Percentiles rank a stretch among this genome's conserved stretches.
phyloP scores from a whole-genome alignment of 1,284 basidiomycete genomes.

The Ganoderma sinense region DNA sequence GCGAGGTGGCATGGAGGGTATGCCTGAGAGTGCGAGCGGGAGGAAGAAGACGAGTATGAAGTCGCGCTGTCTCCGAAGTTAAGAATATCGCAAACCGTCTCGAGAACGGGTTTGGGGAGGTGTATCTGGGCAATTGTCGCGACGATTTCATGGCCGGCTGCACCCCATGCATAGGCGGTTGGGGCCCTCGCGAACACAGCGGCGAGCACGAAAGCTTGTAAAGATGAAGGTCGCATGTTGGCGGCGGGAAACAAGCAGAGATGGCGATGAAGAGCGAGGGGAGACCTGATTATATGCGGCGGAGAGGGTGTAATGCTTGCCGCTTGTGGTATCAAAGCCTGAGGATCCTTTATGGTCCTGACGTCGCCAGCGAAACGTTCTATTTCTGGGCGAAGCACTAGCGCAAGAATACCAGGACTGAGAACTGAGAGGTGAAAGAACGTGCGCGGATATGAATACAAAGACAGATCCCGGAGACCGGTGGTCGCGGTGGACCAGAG shows the following conservation, averaged over 20 bases:
- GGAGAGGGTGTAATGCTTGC: background rate
- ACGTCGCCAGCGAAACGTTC: constrained; percentile 2
- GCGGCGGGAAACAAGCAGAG: background rate
- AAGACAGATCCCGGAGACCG: background rate
- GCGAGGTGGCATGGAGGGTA: constrained; percentile 75
- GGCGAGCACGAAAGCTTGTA: constrained; percentile 2
- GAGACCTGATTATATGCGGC: background rate
- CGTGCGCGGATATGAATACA: constrained; percentile 9
- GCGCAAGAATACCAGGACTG: background rate
- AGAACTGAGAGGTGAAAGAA: background rate
- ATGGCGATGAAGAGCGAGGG: background rate
- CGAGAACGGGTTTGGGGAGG: constrained; percentile 77
- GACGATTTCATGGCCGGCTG: constrained; percentile 86
- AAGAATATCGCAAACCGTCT: constrained; percentile 76
- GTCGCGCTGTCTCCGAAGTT: constrained; percentile 48
- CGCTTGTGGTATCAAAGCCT: constrained; percentile 3
- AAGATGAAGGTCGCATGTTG: constrained; percentile 15
- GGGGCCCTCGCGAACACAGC: constrained; percentile 30
- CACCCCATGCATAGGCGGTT: constrained; percentile 37
- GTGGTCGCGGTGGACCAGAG: background rate
- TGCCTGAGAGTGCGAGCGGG: constrained; percentile 33
- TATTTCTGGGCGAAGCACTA: background rate
- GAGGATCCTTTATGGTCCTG: constrained; percentile 10
- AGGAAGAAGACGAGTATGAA: constrained; percentile 25
- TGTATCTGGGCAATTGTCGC: constrained; percentile 95